Evolutionary conservation across 2,329 filamentous ascomycete genomes (phyloP).

Genomic region (Lasiodiplodia gonubiensis): DNA sequence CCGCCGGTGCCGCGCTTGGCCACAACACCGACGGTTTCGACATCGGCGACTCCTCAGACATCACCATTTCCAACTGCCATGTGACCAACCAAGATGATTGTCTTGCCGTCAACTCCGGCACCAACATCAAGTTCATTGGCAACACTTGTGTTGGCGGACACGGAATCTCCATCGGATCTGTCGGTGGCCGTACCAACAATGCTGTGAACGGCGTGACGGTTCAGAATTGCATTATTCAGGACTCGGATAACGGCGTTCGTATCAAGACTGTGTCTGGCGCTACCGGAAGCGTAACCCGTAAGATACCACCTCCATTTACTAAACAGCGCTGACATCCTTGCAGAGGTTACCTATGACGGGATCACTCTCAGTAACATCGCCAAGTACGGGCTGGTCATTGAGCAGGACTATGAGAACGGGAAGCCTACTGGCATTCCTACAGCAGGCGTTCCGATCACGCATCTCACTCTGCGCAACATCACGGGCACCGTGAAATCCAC

Average conservation of each 20-base stretch:
- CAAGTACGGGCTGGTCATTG: conserved; percentile 51
- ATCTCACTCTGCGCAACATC: conserved; percentile 43
- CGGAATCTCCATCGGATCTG: conserved; percentile 64
- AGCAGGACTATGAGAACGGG: conserved; percentile 54
- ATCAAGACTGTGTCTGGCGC: conserved; percentile 62
- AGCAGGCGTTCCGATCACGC: conserved; percentile 47
- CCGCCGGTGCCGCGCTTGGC: conserved; percentile 54
- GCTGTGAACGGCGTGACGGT: conserved; percentile 60
- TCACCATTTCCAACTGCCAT: conserved; percentile 58
- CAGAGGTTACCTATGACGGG: conserved; percentile 45
- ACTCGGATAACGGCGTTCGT: conserved; percentile 63
- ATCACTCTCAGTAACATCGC: conserved; percentile 47
- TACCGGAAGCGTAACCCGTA: conserved; percentile 49
- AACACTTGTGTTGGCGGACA: conserved; percentile 60
- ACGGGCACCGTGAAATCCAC: conserved; percentile 42
- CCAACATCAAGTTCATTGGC: conserved; percentile 45
- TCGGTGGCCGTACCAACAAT: conserved; percentile 64
- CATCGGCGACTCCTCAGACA: conserved; percentile 54
- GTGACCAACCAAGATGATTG: conserved; percentile 67
- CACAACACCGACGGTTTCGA: conserved; percentile 66
- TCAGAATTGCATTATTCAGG: conserved; percentile 52
- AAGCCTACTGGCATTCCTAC: conserved; percentile 45
- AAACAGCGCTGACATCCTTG: not conserved
- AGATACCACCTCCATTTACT: too few species aligned
- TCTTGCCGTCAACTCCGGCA: conserved; percentile 63